Base-by-base conservation (phyloP, 2,329 filamentous ascomycete genomes). In the Paraphoma chrysanthemicola region DNA sequence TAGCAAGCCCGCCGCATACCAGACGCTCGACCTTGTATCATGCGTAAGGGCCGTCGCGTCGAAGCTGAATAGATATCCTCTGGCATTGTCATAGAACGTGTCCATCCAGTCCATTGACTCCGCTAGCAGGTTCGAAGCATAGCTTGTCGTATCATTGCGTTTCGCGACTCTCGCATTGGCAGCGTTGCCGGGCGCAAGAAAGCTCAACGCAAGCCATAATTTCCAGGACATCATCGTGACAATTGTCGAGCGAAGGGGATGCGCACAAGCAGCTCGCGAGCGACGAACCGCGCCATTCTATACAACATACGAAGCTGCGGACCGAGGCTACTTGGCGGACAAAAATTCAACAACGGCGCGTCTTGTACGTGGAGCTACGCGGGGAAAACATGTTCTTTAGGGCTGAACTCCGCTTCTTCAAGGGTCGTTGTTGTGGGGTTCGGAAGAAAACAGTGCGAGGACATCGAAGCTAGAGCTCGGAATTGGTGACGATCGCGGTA, bases 1-100 rank as follows among this genome's bases (percentile, higher is more conserved):
- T 18, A 88, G 70, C 3, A 88, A 76, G 0, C 86, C 86, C 4
- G 84, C 77, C 0, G 84, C 84, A 68, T 88, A 88, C 85, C 86
- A 88, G 0, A 79, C 79, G 0, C 84, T 85, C 43, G 80, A 82
- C 51, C 85, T 79, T 0, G 85, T 88, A 44, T 86, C 84, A 56
- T 88, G 85, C 2, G 80, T 77, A 6, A 86, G 73, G 0, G 84
- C 82, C 8, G 77, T 68, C 2, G 77, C 74, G 54, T 78, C 73
- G 39, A 83, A 79, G 44, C 82, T 78, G 67, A 85, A 85, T 14
- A 87, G 70, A 54, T 87, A 87, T 0, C 82, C 82, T 6, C 80
- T 80, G 1, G 72, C 70, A 2, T 74, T 51, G 57, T 88, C 86
- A 62, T 86, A 88, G 52, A 80, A 82, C 2, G 70, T 73, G 62